A percentile compares a stretch with the other conserved stretches of the same genome.
phyloP scores from a whole-genome alignment of 2,329 filamentous ascomycete species.

The Parastagonospora avenae region DNA sequence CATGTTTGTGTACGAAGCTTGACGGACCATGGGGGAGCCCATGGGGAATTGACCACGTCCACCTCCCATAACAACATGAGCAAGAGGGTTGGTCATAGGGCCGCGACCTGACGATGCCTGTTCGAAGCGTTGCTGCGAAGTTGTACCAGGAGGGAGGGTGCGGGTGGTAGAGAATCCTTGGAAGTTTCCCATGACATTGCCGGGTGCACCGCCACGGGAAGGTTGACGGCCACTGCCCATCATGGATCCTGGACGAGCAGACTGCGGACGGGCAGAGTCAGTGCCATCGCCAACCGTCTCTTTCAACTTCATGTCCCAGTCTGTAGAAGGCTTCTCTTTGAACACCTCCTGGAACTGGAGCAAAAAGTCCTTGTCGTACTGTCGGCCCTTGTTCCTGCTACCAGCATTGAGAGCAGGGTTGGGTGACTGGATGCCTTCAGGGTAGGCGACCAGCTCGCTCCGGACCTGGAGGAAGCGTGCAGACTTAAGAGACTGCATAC shows the following conservation, averaged over 20 bases:
- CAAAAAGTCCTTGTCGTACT: slow-evolving; percentile 94
- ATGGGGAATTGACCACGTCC: slow-evolving; percentile 65
- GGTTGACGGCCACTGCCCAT: slow-evolving; percentile 54
- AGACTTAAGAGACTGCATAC: slow-evolving; percentile 89
- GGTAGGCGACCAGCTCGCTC: slow-evolving; percentile 75
- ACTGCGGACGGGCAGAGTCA: slow-evolving; percentile 67
- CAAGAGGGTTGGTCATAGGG: slow-evolving; percentile 58
- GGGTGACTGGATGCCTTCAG: slow-evolving; percentile 80
- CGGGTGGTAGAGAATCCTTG: slow-evolving; percentile 51
- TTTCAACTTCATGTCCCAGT: slow-evolving; percentile 90
- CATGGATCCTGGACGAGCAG: slow-evolving; percentile 60
- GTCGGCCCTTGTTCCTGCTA: slow-evolving; percentile 82
- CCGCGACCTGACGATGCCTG: slow-evolving; percentile 31
- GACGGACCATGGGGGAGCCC: slow-evolving; percentile 69
- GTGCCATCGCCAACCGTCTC: slow-evolving; percentile 81
- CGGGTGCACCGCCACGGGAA: slow-evolving; percentile 46
- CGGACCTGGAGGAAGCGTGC: slow-evolving; percentile 85
- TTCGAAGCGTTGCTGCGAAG: slow-evolving; percentile 74
- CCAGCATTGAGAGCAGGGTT: slow-evolving; percentile 89
- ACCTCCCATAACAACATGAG: slow-evolving; percentile 58
- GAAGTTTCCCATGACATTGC: slow-evolving; percentile 72
- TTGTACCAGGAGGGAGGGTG: slow-evolving; percentile 75
- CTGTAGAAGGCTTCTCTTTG: slow-evolving; percentile 91
- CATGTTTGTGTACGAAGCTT: slow-evolving; percentile 64
- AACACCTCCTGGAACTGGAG: slow-evolving; percentile 96